Percentiles rank a stretch among this genome's conserved stretches.
Evolutionary conservation across 306 rosid genomes (phyloP).

Genomic region (Sesbania bispinosa): DNA sequence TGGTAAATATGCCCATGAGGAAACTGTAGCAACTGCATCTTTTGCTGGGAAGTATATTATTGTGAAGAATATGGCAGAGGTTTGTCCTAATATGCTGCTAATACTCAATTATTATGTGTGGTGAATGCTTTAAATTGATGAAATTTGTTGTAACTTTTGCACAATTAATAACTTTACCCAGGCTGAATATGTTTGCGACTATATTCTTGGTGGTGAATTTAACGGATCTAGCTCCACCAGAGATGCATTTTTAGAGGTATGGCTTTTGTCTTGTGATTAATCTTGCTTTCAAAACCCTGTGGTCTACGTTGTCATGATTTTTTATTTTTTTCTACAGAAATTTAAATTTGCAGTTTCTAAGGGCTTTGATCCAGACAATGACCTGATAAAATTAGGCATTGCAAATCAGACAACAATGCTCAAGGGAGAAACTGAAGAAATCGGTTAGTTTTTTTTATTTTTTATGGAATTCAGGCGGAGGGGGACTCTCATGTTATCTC

Average conservation of each 20-base stretch:
- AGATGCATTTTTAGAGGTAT: conserved; percentile 78
- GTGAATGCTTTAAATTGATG: background rate
- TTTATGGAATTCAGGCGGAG: background rate
- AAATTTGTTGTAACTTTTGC: conserved; percentile 6
- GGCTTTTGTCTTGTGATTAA: background rate
- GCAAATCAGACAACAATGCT: conserved; percentile 99
- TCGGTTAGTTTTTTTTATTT: conserved; percentile 52
- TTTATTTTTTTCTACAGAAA: conserved; percentile 55
- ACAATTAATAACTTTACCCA: conserved; percentile 31
- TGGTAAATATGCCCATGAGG: conserved; percentile 93
- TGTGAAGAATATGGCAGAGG: conserved; percentile 92
- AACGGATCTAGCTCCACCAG: conserved; percentile 92
- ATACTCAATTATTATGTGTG: background rate
- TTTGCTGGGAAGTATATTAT: conserved; percentile 86
- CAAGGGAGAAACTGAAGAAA: conserved; percentile 98
- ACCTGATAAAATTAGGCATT: conserved; percentile 68
- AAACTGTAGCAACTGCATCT: conserved; percentile 94
- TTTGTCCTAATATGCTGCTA: conserved; percentile 34
- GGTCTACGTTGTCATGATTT: conserved; percentile 6
- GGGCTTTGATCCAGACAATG: conserved; percentile 83
- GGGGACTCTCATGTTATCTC: background rate
- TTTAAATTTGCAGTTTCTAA: conserved; percentile 78
- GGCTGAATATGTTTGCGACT: conserved; percentile 93
- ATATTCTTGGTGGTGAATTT: conserved; percentile 77
- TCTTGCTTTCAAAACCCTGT: conserved; percentile 7